Conservation (phyloP, 1,284 basidiomycete species). For the Garcileccinum viscosum region DNA sequence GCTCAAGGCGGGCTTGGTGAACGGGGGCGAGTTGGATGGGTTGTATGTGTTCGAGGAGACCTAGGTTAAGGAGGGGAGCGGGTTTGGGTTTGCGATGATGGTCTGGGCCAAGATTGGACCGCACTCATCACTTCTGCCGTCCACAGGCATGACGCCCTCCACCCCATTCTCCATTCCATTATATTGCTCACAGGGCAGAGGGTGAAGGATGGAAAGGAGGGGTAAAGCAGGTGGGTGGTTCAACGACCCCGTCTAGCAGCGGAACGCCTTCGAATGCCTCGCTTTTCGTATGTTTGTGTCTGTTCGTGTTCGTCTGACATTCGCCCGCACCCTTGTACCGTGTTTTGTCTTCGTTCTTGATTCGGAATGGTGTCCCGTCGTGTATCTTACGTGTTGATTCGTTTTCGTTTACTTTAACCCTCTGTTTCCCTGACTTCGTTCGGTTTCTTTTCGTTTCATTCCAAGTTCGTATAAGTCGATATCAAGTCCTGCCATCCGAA, state of each 20-base stretch:
- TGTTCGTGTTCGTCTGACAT: background rate
- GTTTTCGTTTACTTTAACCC: background rate
- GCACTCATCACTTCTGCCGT: background rate
- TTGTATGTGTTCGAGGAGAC: slow-evolving; percentile 38
- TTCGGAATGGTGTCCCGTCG: background rate
- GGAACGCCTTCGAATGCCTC: background rate
- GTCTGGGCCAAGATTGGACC: background rate
- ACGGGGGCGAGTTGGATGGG: slow-evolving; percentile 38
- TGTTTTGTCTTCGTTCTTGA: slow-evolving; percentile 1
- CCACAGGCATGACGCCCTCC: background rate
- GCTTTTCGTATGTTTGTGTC: background rate
- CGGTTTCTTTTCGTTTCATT: background rate
- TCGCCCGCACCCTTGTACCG: background rate
- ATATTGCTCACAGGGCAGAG: background rate
- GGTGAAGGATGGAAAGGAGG: background rate
- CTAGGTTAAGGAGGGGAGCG: slow-evolving; percentile 2
- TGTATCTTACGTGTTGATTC: background rate
- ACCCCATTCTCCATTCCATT: background rate
- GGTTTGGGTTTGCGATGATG: background rate
- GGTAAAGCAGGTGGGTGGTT: background rate
- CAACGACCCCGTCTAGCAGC: background rate
- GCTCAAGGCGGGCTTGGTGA: slow-evolving; percentile 38
- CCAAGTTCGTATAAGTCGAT: background rate
- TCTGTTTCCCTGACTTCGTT: background rate
- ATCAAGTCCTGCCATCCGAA: background rate